Conservation (phyloP, 2,329 filamentous ascomycete genomes). For the Fusarium solani-melongenae region DNA sequence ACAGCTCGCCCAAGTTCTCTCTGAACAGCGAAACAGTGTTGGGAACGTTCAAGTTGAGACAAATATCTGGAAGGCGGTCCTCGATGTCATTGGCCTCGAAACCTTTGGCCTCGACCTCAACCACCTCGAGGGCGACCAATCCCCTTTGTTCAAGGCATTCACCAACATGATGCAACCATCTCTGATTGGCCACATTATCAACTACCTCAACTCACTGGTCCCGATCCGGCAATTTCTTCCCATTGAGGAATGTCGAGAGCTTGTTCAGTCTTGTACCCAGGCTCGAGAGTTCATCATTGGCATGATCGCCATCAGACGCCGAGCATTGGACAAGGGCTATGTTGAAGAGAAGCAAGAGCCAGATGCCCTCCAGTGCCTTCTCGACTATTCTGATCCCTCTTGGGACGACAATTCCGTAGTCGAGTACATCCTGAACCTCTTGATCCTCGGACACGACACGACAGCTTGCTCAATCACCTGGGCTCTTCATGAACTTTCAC, state of each 20-base stretch:
- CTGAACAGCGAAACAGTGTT: constrained; percentile 18
- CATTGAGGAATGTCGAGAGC: constrained; percentile 50
- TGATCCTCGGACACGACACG: constrained; percentile 58
- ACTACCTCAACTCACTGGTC: constrained; percentile 49
- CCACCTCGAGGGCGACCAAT: constrained; percentile 44
- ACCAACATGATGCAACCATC: constrained; percentile 42
- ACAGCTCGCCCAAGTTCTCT: constrained; percentile 41
- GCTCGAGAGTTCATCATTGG: constrained; percentile 47
- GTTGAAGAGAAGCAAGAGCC: background rate
- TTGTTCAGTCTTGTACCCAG: constrained; percentile 44
- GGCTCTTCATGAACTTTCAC: constrained; percentile 54
- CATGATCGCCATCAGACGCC: constrained; percentile 20
- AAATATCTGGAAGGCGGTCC: constrained; percentile 46
- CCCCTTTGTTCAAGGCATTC: constrained; percentile 39
- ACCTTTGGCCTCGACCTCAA: constrained; percentile 50
- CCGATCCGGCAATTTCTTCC: constrained; percentile 52
- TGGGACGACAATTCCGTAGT: constrained; percentile 44
- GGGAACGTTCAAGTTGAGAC: constrained; percentile 40
- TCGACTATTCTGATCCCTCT: constrained; percentile 43
- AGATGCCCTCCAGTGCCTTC: constrained; percentile 49
- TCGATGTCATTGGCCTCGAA: constrained; percentile 50
- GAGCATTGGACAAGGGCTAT: background rate
- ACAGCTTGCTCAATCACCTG: constrained; percentile 56
- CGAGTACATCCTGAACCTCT: constrained; percentile 53
- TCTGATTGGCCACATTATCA: constrained; percentile 39